A percentile compares a stretch with the other conserved stretches of the same genome.
Evolutionary conservation across 75 land plant genomes (phyloP).

Genomic region (Sequoia sempervirens): DNA sequence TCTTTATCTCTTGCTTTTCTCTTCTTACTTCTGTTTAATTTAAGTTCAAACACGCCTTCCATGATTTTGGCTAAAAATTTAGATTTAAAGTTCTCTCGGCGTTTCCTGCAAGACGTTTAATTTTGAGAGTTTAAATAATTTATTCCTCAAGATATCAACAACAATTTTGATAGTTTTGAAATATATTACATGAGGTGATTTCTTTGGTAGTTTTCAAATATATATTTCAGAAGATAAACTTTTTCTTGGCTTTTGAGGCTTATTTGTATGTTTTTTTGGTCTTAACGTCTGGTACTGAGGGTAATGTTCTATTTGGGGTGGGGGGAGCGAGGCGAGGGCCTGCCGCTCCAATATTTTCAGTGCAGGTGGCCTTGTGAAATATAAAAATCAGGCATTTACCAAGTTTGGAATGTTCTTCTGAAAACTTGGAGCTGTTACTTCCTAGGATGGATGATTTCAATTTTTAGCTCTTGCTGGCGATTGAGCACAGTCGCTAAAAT

Average conservation of each 20-base stretch:
- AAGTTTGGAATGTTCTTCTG: neutral
- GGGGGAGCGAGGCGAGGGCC: neutral
- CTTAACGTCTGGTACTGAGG: too few species aligned
- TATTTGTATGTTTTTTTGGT: neutral
- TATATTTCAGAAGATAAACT: neutral
- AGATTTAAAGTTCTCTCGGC: too few species aligned
- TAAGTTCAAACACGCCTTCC: neutral
- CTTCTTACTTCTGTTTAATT: neutral
- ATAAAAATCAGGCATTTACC: neutral
- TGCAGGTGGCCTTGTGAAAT: neutral
- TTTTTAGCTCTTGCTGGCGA: neutral
- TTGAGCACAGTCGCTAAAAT: neutral
- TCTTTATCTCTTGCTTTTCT: neutral
- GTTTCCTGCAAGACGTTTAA: neutral
- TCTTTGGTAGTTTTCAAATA: neutral
- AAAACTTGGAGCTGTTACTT: neutral
- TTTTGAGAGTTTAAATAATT: neutral
- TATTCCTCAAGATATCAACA: neutral
- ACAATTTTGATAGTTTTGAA: neutral
- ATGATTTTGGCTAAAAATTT: neutral
- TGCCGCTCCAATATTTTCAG: neutral
- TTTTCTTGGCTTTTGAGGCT: neutral
- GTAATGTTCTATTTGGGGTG: too few species aligned
- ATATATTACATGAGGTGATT: neutral
- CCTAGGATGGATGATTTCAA: neutral